Conservation (phyloP, 306 rosid genomes). For the apple (Malus domestica) region DNA sequence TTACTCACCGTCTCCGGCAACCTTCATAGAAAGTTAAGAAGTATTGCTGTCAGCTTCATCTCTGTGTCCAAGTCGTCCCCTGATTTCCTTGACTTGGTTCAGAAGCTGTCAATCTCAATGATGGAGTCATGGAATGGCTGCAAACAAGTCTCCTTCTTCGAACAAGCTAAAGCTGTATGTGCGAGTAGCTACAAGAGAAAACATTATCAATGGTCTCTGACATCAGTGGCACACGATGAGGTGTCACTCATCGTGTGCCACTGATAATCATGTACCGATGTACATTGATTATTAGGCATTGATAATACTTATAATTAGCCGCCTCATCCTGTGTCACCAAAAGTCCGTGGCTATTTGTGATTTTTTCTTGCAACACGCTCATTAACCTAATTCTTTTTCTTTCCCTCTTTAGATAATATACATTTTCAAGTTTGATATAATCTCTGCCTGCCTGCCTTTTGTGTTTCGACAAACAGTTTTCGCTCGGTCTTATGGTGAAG, state of each 20-base stretch:
- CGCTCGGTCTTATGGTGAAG: slow-evolving; percentile 56
- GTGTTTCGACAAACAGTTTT: slow-evolving; percentile 24
- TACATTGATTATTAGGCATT: too few relatives aligned
- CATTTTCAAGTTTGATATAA: not conserved
- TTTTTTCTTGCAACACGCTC: too few relatives aligned
- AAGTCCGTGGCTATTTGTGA: too few relatives aligned
- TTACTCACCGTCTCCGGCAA: slow-evolving; percentile 43
- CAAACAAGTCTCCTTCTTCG: slow-evolving; percentile 37
- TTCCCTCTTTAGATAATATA: not conserved
- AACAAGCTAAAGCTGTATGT: slow-evolving; percentile 62
- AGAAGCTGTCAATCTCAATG: slow-evolving; percentile 39
- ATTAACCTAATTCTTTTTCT: too few relatives aligned
- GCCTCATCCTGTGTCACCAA: too few relatives aligned
- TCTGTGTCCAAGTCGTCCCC: slow-evolving; percentile 41
- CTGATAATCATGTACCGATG: too few relatives aligned
- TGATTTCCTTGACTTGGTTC: slow-evolving; percentile 36
- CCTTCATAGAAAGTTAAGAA: slow-evolving; percentile 62
- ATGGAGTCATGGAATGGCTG: slow-evolving; percentile 44
- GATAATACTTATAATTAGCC: too few relatives aligned
- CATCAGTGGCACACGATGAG: too few relatives aligned
- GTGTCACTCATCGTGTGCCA: too few relatives aligned
- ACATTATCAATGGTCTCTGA: too few relatives aligned
- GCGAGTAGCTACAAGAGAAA: too few relatives aligned
- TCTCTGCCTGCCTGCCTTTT: not conserved
- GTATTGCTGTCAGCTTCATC: slow-evolving; percentile 30